phyloP scores from a whole-genome alignment of 106 monocot species.

The Acanthochlamys bracteata region DNA sequence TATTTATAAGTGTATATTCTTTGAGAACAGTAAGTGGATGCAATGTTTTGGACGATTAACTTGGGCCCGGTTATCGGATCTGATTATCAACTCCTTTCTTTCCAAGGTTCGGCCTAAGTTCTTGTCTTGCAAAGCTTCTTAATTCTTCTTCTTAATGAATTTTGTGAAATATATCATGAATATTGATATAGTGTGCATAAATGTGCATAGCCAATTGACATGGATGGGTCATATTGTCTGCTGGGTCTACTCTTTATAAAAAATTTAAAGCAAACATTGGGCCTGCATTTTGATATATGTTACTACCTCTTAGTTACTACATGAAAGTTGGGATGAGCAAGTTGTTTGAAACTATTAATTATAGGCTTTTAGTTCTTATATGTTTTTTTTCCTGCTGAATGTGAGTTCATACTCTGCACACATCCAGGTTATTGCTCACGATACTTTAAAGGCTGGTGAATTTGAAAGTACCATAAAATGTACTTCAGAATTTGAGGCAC shows the following conservation, averaged over 20 bases:
- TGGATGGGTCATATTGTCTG: too few relatives aligned
- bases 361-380: too few relatives aligned
- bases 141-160: not conserved
- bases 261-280: too few relatives aligned
- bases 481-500: conserved; percentile 72
- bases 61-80: conserved; percentile 80
- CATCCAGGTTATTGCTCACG: conserved; percentile 75
- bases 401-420: too few relatives aligned
- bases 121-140: conserved; percentile 1
- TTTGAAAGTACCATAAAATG: conserved; percentile 61
- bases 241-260: not conserved
- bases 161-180: too few relatives aligned
- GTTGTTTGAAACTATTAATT: too few relatives aligned
- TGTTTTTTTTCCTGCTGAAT: too few relatives aligned
- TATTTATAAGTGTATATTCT: conserved; percentile 52
- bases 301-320: too few relatives aligned
- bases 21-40: conserved; percentile 60
- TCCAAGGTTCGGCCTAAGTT: conserved; percentile 59
- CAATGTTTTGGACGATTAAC: conserved; percentile 65
- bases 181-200: not conserved
- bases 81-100: conserved; percentile 68
- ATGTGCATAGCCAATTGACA: not conserved
- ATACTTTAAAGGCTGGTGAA: conserved; percentile 66
- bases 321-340: too few relatives aligned
- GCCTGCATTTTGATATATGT: too few relatives aligned